Evolutionary conservation across 2,329 filamentous ascomycete genomes (phyloP).

Genomic region (Xylaria sp.): DNA sequence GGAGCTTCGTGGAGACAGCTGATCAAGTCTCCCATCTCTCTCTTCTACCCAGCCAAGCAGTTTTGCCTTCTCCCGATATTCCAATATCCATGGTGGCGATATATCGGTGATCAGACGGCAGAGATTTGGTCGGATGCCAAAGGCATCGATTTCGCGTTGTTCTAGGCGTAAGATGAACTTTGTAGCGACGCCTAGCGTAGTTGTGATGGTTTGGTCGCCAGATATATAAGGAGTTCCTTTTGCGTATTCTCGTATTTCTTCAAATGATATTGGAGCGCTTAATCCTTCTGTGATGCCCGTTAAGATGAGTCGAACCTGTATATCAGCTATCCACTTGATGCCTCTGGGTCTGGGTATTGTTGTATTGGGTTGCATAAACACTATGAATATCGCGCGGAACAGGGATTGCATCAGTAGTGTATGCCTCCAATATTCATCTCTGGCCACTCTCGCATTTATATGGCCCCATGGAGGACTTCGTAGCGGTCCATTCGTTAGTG

Average conservation of each 20-base stretch:
- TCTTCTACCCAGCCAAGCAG: conserved; percentile 12
- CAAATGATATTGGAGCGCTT: conserved; percentile 26
- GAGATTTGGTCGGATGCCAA: conserved; percentile 10
- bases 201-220: conserved; percentile 20
- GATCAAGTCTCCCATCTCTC: conserved; percentile 14
- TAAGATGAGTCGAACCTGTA: conserved; percentile 23
- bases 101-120: not conserved
- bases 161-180: conserved; percentile 26
- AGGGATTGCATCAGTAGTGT: not conserved
- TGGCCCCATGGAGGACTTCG: conserved; percentile 10
- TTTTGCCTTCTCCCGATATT: conserved; percentile 8
- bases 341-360: not conserved
- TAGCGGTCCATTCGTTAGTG: conserved; percentile 11
- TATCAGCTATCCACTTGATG: conserved; percentile 8
- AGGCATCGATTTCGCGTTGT: conserved; percentile 19
- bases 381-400: conserved; percentile 10
- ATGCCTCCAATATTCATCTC: conserved; percentile 11
- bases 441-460: not conserved
- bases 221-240: conserved; percentile 6
- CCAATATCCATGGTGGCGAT: conserved; percentile 14
- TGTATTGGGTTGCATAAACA: not conserved
- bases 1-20: conserved; percentile 7
- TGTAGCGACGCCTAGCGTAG: conserved; percentile 5
- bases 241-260: conserved; percentile 26
- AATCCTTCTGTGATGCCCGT: conserved; percentile 25